Conservation (phyloP, 1,139 yeast species). For the Pichia sp. region DNA sequence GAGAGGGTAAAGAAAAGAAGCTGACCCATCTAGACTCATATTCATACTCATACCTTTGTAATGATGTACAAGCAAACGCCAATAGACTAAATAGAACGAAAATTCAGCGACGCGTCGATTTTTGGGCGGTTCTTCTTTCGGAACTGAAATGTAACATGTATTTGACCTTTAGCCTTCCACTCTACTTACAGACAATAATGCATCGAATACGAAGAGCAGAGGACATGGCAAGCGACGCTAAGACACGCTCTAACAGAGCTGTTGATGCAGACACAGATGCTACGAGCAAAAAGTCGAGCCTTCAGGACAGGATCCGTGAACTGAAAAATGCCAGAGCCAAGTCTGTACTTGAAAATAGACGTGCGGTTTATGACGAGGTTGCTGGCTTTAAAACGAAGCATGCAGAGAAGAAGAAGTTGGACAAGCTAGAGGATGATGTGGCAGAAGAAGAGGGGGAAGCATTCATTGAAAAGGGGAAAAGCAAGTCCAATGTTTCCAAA, state of each 20-base stretch:
- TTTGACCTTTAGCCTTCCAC: neutral
- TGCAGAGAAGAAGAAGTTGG: neutral
- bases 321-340: constrained; percentile 10
- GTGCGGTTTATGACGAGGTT: constrained; percentile 18
- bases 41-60: too few species aligned
- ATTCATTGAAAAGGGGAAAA: constrained; percentile 34
- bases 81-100: too few species aligned
- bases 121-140: neutral
- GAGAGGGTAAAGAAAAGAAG: constrained; percentile 32
- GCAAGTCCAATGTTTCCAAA: constrained; percentile 38
- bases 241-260: too few species aligned
- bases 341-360: constrained; percentile 14
- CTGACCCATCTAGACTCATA: neutral
- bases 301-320: constrained; percentile 5
- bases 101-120: neutral
- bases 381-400: constrained; percentile 5
- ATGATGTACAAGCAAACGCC: too few species aligned
- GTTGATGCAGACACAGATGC: neutral
- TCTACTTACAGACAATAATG: too few species aligned
- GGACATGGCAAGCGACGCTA: too few species aligned
- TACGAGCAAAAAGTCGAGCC: neutral
- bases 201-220: too few species aligned
- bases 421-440: constrained; percentile 27
- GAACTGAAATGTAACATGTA: neutral
- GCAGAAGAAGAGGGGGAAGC: constrained; percentile 28